Conservation (phyloP, 352 stramenopile species). For the Phytopythium aichiense region DNA sequence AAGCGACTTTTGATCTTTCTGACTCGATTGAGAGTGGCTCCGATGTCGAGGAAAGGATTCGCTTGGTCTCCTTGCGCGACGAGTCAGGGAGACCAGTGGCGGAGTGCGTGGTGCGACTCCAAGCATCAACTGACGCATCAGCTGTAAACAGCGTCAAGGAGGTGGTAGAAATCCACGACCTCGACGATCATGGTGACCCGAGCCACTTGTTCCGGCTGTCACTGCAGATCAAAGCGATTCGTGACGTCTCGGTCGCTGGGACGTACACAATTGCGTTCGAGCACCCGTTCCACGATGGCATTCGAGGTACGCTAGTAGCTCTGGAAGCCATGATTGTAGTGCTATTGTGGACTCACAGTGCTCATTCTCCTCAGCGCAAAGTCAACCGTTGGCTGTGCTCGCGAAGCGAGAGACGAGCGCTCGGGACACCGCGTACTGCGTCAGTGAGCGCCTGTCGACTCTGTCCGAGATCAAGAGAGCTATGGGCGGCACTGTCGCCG, state of each 20-base stretch:
- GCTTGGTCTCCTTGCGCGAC: not conserved
- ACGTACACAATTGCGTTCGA: slow-evolving; percentile 26
- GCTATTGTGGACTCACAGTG: not conserved
- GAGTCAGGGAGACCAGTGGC: not conserved
- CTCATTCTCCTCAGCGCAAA: slow-evolving; percentile 25
- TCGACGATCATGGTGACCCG: not conserved
- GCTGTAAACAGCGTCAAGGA: not conserved
- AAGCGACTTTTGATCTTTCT: not conserved
- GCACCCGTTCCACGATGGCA: slow-evolving; percentile 34
- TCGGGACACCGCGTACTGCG: slow-evolving; percentile 36
- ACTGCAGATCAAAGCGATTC: slow-evolving; percentile 33
- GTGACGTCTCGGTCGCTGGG: slow-evolving; percentile 21
- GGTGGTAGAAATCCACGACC: not conserved
- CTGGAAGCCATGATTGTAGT: not conserved
- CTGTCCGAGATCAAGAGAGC: slow-evolving; percentile 25
- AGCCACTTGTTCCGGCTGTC: slow-evolving; percentile 27
- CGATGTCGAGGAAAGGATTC: not conserved
- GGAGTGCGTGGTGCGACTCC: not conserved
- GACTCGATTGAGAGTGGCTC: not conserved
- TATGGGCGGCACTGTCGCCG: slow-evolving; percentile 39
- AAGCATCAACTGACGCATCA: not conserved
- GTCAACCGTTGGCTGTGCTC: slow-evolving; percentile 26
- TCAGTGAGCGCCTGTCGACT: slow-evolving; percentile 17
- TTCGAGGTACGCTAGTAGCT: slow-evolving; percentile 17
- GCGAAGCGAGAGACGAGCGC: slow-evolving; percentile 32